Conservation (phyloP, 768 basidiomycete species). For the Tylopilus sp. region DNA sequence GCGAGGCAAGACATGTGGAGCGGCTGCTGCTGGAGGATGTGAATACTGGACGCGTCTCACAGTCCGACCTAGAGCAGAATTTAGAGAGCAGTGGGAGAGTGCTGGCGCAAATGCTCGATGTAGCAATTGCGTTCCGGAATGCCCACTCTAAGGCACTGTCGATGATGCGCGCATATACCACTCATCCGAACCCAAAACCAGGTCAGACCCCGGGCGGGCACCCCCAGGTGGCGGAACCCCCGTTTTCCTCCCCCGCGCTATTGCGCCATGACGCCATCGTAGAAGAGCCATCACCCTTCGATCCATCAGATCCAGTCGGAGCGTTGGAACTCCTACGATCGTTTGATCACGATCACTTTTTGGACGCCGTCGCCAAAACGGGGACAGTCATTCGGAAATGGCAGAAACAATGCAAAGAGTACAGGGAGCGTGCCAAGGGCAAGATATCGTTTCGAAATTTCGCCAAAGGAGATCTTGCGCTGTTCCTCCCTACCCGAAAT, state of each 20-base stretch:
- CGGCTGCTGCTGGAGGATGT: slow-evolving; percentile 71
- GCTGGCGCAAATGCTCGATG: slow-evolving; percentile 78
- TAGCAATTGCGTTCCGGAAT: slow-evolving; percentile 73
- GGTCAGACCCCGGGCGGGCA: slow-evolving; percentile 28
- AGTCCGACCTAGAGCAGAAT: slow-evolving; percentile 62
- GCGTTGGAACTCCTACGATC: slow-evolving; percentile 67
- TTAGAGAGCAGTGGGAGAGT: slow-evolving; percentile 65
- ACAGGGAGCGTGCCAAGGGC: slow-evolving; percentile 91
- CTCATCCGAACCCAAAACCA: slow-evolving; percentile 50
- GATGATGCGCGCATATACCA: slow-evolving; percentile 53
- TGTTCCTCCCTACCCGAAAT: slow-evolving; percentile 95
- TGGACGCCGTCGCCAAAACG: slow-evolving; percentile 77
- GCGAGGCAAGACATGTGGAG: slow-evolving; percentile 65
- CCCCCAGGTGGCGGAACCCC: slow-evolving; percentile 44
- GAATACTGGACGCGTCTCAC: slow-evolving; percentile 62
- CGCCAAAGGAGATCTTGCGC: slow-evolving; percentile 88
- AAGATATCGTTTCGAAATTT: slow-evolving; percentile 98
- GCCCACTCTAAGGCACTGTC: slow-evolving; percentile 72
- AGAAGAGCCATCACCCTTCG: slow-evolving; percentile 69
- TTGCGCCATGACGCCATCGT: slow-evolving; percentile 49
- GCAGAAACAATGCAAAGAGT: slow-evolving; percentile 97
- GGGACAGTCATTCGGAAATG: slow-evolving; percentile 91
- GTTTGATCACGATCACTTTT: slow-evolving; percentile 82
- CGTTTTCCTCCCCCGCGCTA: slow-evolving; percentile 42
- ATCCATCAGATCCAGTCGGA: slow-evolving; percentile 68